These are phyloP conservation scores for Retiboletus flavoniger DNA, from an alignment of 1,284 basidiomycete genomes.

Conservation along the genomic window DNA sequence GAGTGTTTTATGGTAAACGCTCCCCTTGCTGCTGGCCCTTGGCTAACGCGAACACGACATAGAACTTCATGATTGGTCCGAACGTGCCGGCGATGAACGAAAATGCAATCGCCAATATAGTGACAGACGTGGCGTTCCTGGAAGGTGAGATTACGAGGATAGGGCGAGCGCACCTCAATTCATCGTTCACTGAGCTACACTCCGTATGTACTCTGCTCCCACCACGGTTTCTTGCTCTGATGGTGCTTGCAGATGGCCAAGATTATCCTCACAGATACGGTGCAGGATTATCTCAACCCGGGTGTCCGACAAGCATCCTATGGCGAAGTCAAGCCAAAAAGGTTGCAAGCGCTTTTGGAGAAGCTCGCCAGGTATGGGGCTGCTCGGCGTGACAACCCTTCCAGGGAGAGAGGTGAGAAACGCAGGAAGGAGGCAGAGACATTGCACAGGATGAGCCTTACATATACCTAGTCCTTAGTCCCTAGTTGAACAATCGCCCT, in stretches of 20 bases:
- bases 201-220: slow-evolving; percentile 51
- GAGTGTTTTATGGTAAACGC: slow-evolving; percentile 75
- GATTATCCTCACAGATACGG: slow-evolving; percentile 70
- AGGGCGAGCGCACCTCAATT: slow-evolving; percentile 65
- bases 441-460: slow-evolving; percentile 48
- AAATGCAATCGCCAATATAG: slow-evolving; percentile 79
- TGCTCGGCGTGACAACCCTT: slow-evolving; percentile 55
- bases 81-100: slow-evolving; percentile 86
- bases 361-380: slow-evolving; percentile 74
- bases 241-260: slow-evolving; percentile 61
- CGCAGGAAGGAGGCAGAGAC: slow-evolving; percentile 79
- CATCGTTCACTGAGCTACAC: slow-evolving; percentile 81
- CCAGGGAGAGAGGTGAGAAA: slow-evolving; percentile 64
- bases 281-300: slow-evolving; percentile 79
- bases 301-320: slow-evolving; percentile 73
- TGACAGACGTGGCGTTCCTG: slow-evolving; percentile 82
- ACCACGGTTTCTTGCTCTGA: slow-evolving; percentile 10
- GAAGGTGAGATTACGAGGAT: slow-evolving; percentile 78
- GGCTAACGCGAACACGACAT: slow-evolving; percentile 8
- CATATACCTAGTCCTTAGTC: slow-evolving; percentile 14
- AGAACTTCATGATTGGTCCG: slow-evolving; percentile 79
- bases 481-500: slow-evolving; percentile 2
- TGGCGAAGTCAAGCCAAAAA: slow-evolving; percentile 67
- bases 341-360: slow-evolving; percentile 74
- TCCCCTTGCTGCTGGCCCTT: background rate